Percentiles rank a stretch among this genome's conserved stretches.
Evolutionary conservation across 208 protist species (phyloP).

Genomic region (Trypanosoma lewisi): DNA sequence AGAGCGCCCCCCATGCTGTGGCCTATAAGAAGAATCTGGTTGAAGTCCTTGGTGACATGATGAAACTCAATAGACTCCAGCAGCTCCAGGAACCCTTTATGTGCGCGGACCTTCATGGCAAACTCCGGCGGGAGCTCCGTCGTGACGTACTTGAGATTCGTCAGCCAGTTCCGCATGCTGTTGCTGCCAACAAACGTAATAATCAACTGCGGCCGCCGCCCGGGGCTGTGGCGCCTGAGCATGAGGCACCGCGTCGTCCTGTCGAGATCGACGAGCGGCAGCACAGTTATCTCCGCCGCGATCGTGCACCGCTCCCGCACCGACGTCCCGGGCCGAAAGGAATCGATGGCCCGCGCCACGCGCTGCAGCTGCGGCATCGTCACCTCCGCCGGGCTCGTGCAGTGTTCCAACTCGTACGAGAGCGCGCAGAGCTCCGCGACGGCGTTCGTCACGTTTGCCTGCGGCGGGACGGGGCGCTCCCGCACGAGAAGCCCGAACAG

Average conservation of each 20-base stretch:
- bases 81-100: constrained; percentile 47
- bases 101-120: constrained; percentile 33
- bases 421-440: constrained; percentile 55
- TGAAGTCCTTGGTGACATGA: constrained; percentile 42
- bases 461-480: constrained; percentile 34
- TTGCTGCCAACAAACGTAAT: constrained; percentile 59
- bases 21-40: constrained; percentile 57
- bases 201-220: constrained; percentile 59
- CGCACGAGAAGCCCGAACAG: constrained; percentile 50
- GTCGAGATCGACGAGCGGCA: constrained; percentile 53
- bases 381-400: constrained; percentile 28
- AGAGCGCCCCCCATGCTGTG: constrained; percentile 65
- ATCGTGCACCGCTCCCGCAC: constrained; percentile 65
- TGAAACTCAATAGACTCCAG: constrained; percentile 47
- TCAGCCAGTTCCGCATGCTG: constrained; percentile 53
- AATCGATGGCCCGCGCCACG: constrained; percentile 55
- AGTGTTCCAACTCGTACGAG: constrained; percentile 51
- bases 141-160: constrained; percentile 45
- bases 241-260: constrained; percentile 56
- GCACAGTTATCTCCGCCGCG: constrained; percentile 47
- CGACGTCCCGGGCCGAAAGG: constrained; percentile 51
- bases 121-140: constrained; percentile 34
- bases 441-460: constrained; percentile 45
- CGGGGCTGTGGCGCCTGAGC: constrained; percentile 43
- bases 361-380: constrained; percentile 50